These are phyloP conservation scores for Komagataella mondaviorum DNA, from an alignment of 805 yeast genomes.

Conservation along the genomic window DNA sequence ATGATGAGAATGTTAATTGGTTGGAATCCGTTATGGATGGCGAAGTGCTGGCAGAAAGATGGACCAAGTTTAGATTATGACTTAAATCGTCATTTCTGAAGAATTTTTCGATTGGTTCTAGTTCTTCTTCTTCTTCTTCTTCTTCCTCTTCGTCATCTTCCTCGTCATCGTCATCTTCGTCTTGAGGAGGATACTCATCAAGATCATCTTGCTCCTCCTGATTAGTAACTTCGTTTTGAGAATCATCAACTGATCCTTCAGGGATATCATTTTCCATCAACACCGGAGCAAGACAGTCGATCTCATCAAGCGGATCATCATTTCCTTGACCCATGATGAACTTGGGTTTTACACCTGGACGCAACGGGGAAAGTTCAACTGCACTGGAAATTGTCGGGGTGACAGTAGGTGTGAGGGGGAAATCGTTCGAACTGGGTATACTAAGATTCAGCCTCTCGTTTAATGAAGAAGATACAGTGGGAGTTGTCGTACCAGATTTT, in stretches of 20 bases:
- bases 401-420: neutral
- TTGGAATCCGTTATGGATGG: neutral
- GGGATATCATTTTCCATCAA: neutral
- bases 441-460: neutral
- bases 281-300: neutral
- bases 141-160: conserved; percentile 18
- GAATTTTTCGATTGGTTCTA: conserved; percentile 6
- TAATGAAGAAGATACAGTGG: neutral
- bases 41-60: neutral
- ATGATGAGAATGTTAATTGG: neutral
- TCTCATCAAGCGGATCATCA: neutral
- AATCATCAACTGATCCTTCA: neutral
- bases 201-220: conserved; percentile 6
- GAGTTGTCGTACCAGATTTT: neutral
- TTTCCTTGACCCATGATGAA: neutral
- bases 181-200: conserved; percentile 10
- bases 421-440: neutral
- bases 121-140: conserved; percentile 7
- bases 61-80: conserved; percentile 5
- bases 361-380: neutral
- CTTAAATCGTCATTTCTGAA: conserved; percentile 16
- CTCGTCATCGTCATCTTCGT: conserved; percentile 12
- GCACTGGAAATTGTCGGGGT: neutral
- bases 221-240: neutral
- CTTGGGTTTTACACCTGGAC: neutral